Evolutionary conservation across 78 protist species (phyloP).

Genomic region (Isochrysis galbana): DNA sequence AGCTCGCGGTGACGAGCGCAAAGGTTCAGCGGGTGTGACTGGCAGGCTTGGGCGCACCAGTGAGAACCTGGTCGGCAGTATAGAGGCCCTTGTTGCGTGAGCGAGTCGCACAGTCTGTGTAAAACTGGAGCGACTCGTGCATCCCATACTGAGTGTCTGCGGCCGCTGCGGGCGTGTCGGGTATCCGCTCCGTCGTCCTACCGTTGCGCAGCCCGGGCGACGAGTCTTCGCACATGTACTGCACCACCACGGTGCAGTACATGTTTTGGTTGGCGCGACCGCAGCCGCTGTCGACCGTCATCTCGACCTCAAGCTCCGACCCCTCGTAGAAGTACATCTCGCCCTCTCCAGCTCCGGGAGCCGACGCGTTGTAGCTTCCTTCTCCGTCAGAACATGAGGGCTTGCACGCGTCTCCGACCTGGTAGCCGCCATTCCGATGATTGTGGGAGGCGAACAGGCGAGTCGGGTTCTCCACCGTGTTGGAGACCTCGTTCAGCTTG

Average conservation of each 20-base stretch:
- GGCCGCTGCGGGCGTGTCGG: too few species aligned
- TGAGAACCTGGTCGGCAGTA: slow-evolving; percentile 68
- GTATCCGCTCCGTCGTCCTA: too few species aligned
- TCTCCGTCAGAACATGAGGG: not conserved
- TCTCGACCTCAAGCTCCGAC: slow-evolving; percentile 65
- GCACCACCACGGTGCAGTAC: slow-evolving; percentile 70
- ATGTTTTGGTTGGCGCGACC: not conserved
- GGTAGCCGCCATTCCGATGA: too few species aligned
- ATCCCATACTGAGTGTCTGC: too few species aligned
- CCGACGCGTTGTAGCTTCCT: not conserved
- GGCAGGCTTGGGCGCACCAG: not conserved
- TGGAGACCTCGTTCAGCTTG: too few species aligned
- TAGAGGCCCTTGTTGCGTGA: slow-evolving; percentile 76
- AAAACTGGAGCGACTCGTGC: slow-evolving; percentile 66
- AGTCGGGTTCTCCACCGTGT: too few species aligned
- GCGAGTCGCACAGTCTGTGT: slow-evolving; percentile 65
- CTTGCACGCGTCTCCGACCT: not conserved
- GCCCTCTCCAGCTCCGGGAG: not conserved
- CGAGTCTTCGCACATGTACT: slow-evolving; percentile 74
- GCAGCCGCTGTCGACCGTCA: slow-evolving; percentile 69
- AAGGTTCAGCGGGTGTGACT: too few species aligned
- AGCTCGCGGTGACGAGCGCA: too few species aligned
- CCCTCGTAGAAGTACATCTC: slow-evolving; percentile 52
- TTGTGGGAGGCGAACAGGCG: too few species aligned
- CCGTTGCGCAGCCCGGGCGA: too few species aligned